phyloP scores from a whole-genome alignment of 2,329 filamentous ascomycete genomes.

The Byssoonygena ceratinophila region DNA sequence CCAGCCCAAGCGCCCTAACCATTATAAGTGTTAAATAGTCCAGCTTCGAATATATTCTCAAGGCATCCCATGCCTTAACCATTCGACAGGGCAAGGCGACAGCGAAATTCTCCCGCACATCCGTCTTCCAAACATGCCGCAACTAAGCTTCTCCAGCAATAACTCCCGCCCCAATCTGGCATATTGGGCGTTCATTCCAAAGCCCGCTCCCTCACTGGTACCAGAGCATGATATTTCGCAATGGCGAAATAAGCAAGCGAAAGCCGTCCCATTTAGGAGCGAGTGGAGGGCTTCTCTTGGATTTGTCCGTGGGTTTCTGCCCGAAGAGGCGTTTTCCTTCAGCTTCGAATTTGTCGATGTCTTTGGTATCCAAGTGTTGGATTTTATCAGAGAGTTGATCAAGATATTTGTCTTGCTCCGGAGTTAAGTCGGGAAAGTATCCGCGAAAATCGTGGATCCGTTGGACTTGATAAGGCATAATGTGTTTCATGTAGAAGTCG shows the following conservation, averaged over 20 bases:
- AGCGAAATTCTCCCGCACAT: not conserved
- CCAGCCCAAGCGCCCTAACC: too few relatives aligned
- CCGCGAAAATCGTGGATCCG: not conserved
- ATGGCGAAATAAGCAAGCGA: not conserved
- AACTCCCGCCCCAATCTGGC: not conserved
- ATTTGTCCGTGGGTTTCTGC: not conserved
- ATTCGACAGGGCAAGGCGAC: not conserved
- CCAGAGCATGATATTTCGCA: not conserved
- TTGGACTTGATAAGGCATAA: conserved; percentile 3
- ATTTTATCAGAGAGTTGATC: conserved; percentile 2
- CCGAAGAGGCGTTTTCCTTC: not conserved
- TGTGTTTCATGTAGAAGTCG: not conserved
- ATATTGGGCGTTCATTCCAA: not conserved
- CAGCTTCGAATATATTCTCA: too few relatives aligned
- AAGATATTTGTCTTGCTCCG: conserved; percentile 5
- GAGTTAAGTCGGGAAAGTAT: not conserved
- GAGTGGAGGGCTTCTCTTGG: not conserved
- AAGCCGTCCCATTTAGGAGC: not conserved
- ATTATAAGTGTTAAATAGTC: too few relatives aligned
- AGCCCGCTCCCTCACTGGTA: not conserved
- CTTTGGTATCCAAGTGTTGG: not conserved
- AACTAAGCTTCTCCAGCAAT: not conserved
- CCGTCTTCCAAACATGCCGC: not conserved
- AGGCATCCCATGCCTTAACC: too few relatives aligned
- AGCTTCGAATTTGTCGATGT: not conserved